Base-by-base conservation (phyloP, 306 rosid species). In the Albizia julibrissin region DNA sequence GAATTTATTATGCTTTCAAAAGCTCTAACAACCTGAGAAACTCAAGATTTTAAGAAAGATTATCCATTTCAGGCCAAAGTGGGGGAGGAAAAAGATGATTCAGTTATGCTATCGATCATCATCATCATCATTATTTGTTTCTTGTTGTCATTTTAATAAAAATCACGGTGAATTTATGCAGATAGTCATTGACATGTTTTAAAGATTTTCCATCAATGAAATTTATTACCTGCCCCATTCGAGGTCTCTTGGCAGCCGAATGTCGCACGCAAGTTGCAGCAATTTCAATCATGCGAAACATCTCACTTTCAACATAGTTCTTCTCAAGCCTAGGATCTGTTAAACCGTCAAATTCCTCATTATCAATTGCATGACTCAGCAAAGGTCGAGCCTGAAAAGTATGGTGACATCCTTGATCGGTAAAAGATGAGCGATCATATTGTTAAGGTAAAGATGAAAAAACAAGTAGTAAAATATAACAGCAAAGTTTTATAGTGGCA, bases 241-340 rank as follows among this genome's bases (percentile, higher is more conserved):
- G 85, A 26, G 99, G 97, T 79, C 99, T 89, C 91, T 91, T 90
- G 54, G 90, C 66, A 84, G 98, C 81, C 4, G 94, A 92, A 77
- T 93, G 95, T 24, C 93, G 87, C 84, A 93, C 98, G 54, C 98
- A 95, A 79, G 95, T 93, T 76, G 96, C 97, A 74, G 98, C 93
- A 85, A 91, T 77, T 82, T 86, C 88, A 76, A 95, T 86, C 97
- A 95, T 90, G 87, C 85, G 79, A 80, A 86, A 79, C 91, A 95
- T 81, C 81, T 93, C 98, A 72, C 87, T 85, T 39, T 89, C 90
- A 68, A 88, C 83, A 22, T 86, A 95, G 84, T 91, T 89, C 81
- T 79, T 90, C 44, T 77, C 89, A 29, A 95, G 95, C 90, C 82
- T 91, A 49, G 93, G 90, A 83, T 95, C 99, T 74, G 80, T 85